Evolutionary conservation across 2,329 filamentous ascomycete genomes (phyloP).

Genomic region (Trichophyton equinum): DNA sequence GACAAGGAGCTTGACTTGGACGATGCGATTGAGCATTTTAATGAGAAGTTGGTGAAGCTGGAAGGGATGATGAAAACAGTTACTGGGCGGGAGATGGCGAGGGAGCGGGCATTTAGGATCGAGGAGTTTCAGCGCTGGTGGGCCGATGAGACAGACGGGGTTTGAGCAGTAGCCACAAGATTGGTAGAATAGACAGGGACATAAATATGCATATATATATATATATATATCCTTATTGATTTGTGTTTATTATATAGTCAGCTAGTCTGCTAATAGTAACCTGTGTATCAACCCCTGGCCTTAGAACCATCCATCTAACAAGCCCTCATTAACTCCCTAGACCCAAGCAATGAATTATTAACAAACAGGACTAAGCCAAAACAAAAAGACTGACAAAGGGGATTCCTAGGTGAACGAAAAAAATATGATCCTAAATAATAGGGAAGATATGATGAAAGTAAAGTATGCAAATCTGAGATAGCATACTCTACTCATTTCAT

Average conservation of each 20-base stretch:
- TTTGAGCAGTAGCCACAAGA: neutral
- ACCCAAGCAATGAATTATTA: neutral
- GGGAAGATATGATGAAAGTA: neutral
- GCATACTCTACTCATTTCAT: neutral
- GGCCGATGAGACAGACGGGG: slow-evolving; percentile 34
- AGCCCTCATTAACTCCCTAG: neutral
- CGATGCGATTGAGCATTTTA: slow-evolving; percentile 60
- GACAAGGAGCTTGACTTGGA: slow-evolving; percentile 39
- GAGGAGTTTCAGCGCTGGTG: slow-evolving; percentile 42
- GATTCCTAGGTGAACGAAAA: neutral
- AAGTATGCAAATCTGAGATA: neutral
- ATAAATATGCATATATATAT: too few relatives aligned
- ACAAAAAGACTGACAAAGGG: neutral
- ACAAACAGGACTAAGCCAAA: neutral
- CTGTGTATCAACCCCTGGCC: neutral
- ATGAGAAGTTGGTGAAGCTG: slow-evolving; percentile 58
- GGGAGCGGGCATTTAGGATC: slow-evolving; percentile 38
- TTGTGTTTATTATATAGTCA: neutral
- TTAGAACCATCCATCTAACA: neutral
- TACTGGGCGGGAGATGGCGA: slow-evolving; percentile 39
- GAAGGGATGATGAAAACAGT: slow-evolving; percentile 52
- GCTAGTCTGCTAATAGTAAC: neutral
- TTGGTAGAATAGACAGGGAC: too few relatives aligned
- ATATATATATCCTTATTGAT: neutral
- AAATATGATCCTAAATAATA: neutral